Percentiles rank a stretch among this genome's conserved stretches.
phyloP scores from a whole-genome alignment of 2,329 filamentous ascomycete species.

The Colletotrichum neosansevieriae region DNA sequence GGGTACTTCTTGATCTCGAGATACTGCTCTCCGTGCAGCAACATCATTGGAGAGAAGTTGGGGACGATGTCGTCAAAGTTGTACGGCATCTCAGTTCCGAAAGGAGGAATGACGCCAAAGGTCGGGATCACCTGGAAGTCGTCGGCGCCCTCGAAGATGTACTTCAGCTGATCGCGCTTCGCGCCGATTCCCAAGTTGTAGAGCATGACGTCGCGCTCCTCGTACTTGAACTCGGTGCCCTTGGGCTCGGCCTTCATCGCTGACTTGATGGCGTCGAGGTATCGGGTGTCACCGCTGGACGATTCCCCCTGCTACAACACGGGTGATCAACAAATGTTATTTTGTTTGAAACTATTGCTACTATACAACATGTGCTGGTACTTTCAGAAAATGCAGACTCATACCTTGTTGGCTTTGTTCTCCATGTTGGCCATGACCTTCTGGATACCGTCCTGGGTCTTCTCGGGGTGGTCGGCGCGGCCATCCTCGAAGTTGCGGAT shows the following conservation, averaged over 20 bases:
- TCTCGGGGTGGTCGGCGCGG: slow-evolving; percentile 87
- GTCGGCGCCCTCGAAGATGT: slow-evolving; percentile 91
- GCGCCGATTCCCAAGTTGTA: slow-evolving; percentile 97
- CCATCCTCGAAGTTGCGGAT: slow-evolving; percentile 91
- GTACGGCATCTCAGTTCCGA: slow-evolving; percentile 85
- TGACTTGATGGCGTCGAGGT: slow-evolving; percentile 80
- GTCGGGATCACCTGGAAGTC: slow-evolving; percentile 95
- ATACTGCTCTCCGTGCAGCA: slow-evolving; percentile 98
- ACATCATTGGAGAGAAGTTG: slow-evolving; percentile 98
- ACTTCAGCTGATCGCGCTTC: slow-evolving; percentile 86
- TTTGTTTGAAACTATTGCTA: slow-evolving; percentile 42
- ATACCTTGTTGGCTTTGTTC: slow-evolving; percentile 77
- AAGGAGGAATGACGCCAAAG: slow-evolving; percentile 96
- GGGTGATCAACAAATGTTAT: slow-evolving; percentile 41
- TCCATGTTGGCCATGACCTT: slow-evolving; percentile 85
- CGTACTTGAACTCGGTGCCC: slow-evolving; percentile 83
- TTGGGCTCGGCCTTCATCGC: slow-evolving; percentile 77
- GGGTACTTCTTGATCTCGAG: slow-evolving; percentile 94
- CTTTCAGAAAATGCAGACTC: slow-evolving; percentile 47
- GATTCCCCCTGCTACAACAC: slow-evolving; percentile 32
- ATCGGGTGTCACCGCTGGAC: slow-evolving; percentile 55
- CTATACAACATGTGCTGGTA: slow-evolving; percentile 31
- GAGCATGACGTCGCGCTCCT: slow-evolving; percentile 89
- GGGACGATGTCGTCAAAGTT: slow-evolving; percentile 85
- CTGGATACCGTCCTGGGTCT: slow-evolving; percentile 80